phyloP scores from a whole-genome alignment of 257 asterid species.

The Sherardia arvensis region DNA sequence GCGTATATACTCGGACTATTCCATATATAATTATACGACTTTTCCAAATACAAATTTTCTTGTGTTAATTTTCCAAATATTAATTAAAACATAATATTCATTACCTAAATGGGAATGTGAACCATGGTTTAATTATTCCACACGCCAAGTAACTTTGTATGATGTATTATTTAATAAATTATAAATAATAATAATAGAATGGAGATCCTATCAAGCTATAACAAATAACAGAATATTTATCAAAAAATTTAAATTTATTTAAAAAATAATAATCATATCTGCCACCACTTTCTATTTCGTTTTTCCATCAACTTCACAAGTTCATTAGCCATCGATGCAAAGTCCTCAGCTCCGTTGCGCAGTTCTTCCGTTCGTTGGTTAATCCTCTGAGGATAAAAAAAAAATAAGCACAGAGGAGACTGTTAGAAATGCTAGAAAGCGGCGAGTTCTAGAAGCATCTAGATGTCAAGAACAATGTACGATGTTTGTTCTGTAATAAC shows the following conservation, averaged over 20 bases:
- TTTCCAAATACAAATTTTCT: background rate
- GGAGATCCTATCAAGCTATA: too few species aligned
- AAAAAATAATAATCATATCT: too few species aligned
- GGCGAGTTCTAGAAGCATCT: background rate
- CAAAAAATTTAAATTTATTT: too few species aligned
- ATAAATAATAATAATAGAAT: too few species aligned
- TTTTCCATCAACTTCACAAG: slow-evolving; percentile 84
- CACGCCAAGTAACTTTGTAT: too few species aligned
- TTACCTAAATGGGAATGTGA: too few species aligned
- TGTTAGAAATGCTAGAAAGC: background rate
- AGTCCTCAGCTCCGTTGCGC: slow-evolving; percentile 74
- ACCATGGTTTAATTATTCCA: too few species aligned
- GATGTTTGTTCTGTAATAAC: background rate
- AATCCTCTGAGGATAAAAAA: slow-evolving; percentile 44
- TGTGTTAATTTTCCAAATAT: background rate
- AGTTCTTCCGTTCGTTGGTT: slow-evolving; percentile 66
- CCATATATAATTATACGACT: too few species aligned
- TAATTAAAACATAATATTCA: too few species aligned
- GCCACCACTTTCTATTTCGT: slow-evolving; percentile 70
- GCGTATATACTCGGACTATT: background rate
- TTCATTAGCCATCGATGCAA: slow-evolving; percentile 81
- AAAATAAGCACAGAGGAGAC: background rate
- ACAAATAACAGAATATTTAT: too few species aligned
- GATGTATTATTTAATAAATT: too few species aligned
- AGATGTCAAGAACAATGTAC: background rate